Evolutionary conservation across 2,329 filamentous ascomycete species (phyloP).

Genomic region (Verticillium albo-atrum): DNA sequence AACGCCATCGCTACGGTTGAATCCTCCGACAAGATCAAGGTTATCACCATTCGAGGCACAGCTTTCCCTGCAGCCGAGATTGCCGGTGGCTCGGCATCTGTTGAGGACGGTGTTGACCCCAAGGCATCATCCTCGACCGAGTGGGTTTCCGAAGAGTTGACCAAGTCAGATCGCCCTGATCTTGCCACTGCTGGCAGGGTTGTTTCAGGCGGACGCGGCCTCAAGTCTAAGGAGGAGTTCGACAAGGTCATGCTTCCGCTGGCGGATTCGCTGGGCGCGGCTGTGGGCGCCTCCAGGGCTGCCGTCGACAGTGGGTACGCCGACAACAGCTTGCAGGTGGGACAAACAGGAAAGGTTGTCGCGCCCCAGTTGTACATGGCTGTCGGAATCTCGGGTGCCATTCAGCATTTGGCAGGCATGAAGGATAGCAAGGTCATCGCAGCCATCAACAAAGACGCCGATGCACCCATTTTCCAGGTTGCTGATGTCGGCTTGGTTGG

Average conservation of each 20-base stretch:
- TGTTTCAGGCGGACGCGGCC: conserved; percentile 86
- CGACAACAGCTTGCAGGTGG: conserved; percentile 96
- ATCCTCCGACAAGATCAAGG: conserved; percentile 77
- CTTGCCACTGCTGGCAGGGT: conserved; percentile 84
- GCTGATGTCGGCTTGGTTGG: conserved; percentile 94
- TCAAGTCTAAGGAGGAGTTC: conserved; percentile 98
- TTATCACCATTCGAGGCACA: conserved; percentile 90
- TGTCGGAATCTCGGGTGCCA: conserved; percentile 93
- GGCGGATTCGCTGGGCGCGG: conserved; percentile 89
- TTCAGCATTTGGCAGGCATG: conserved; percentile 98
- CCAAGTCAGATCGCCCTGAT: conserved; percentile 91
- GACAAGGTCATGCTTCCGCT: conserved; percentile 88
- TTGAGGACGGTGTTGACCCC: conserved; percentile 81
- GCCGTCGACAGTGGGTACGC: conserved; percentile 97
- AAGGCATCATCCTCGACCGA: conserved; percentile 70
- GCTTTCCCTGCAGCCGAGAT: conserved; percentile 75
- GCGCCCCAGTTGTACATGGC: conserved; percentile 94
- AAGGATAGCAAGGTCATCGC: conserved; percentile 99
- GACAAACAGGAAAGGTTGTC: conserved; percentile 98
- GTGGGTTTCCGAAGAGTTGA: conserved; percentile 91
- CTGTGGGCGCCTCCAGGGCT: conserved; percentile 89
- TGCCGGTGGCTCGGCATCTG: conserved; percentile 66
- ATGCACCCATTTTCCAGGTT: conserved; percentile 97
- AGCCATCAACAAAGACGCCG: conserved; percentile 95
- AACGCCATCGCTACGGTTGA: conserved; percentile 97